Base-by-base conservation (phyloP, 495 filamentous ascomycete genomes). In the Pyrenopolyporus hunteri region DNA sequence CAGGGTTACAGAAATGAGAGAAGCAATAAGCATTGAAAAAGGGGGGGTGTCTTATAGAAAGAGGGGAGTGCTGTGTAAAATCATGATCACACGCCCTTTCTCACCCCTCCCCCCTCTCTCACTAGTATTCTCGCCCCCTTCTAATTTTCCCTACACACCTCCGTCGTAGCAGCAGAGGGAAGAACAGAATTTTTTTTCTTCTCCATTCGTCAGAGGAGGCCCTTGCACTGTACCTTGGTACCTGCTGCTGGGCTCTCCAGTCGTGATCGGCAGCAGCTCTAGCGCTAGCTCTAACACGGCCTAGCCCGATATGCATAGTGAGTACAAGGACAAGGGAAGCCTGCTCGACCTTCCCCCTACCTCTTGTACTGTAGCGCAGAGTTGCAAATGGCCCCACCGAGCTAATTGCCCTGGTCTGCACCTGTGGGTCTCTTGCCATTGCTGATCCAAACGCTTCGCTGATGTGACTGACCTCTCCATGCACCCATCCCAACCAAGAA, bases 361-460 rank as follows among this genome's bases (percentile, higher is more conserved):
- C 26, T 36, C 31, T 28, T 37, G 16, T 48, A 50, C 39, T 29
- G 59, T 51, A 29, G 52, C 22, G 40, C 52, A 57, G 52, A 56
- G 63, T 58, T 64, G 68, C 44, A 71, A 67, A 68, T 69, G 66
- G 63, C 64, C 45, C 68, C 67, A 65, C 60, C 57, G 40, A 62
- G 57, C 46, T 59, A 59, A 67, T 60, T 51, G 61, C 65, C 68
- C 68, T 68, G 66, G 68, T 68, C 53, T 59, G 50, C 50, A 22
- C 26, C 11, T 48, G 25, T 44, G 40, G 61, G 43, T n/a, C 40
- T 51, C 40, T 19, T 66, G 63, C 61, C 63, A 61, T 68, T 65
- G 69, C 62, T 69, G 59, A 69, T 67, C 58, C 48, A 69, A 63
- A 67, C 60, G 64, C 61, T 60, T 42, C n/a, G 59, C 58, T 70